Conservation (phyloP, 805 yeast species). For the Kuraishia cidri region DNA sequence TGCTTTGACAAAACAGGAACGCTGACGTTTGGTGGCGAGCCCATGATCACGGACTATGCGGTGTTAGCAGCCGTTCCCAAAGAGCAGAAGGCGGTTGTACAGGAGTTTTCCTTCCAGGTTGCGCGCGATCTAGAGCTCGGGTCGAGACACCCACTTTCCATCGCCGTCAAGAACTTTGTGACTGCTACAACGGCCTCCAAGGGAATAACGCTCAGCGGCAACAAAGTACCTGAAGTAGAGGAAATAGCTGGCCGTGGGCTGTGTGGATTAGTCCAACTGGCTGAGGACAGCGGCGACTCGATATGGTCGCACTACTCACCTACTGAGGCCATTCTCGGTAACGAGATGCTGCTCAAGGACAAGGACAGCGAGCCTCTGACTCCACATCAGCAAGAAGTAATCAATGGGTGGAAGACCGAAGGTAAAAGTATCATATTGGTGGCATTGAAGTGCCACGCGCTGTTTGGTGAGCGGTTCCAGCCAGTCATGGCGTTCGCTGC, state of each 20-base stretch:
- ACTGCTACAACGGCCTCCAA: constrained; percentile 8
- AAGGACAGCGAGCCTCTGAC: constrained; percentile 26
- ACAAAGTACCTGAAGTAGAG: constrained; percentile 35
- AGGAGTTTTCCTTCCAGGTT: constrained; percentile 29
- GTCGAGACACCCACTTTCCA: constrained; percentile 64
- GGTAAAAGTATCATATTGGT: constrained; percentile 58
- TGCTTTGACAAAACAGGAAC: constrained; percentile 82
- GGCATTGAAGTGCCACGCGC: constrained; percentile 26
- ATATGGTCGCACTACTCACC: constrained; percentile 25
- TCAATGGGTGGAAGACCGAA: constrained; percentile 48
- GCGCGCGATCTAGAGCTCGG: constrained; percentile 51
- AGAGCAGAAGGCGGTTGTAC: constrained; percentile 6
- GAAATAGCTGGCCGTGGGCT: constrained; percentile 58
- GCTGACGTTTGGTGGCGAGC: constrained; percentile 53
- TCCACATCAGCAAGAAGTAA: constrained; percentile 19
- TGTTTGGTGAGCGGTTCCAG: constrained; percentile 19
- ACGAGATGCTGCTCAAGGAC: constrained; percentile 48
- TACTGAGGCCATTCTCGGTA: constrained; percentile 41
- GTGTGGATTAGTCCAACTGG: constrained; percentile 28
- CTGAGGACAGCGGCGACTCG: constrained; percentile 8
- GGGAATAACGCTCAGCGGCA: constrained; percentile 13
- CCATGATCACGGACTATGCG: constrained; percentile 43
- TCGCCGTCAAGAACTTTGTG: constrained; percentile 40
- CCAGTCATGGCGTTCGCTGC: constrained; percentile 44
- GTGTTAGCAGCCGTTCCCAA: constrained; percentile 12